Evolutionary conservation across 1,139 yeast species (phyloP).

Genomic region (Scheffersomyces segobiensis): DNA sequence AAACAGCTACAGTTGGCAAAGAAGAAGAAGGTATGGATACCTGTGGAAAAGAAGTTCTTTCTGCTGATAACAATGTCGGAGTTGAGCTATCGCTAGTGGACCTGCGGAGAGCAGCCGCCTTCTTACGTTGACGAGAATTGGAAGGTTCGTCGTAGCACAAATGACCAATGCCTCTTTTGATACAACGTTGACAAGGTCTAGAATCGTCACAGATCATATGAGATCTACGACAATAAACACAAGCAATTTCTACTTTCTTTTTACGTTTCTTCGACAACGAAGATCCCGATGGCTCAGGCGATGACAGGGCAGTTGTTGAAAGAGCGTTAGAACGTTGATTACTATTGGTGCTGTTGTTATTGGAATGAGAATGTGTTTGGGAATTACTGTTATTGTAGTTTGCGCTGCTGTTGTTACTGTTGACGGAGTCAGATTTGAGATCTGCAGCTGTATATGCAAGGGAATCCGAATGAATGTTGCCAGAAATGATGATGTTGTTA

Average conservation of each 20-base stretch:
- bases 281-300: not conserved
- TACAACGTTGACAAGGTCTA: slow-evolving; percentile 86
- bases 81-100: slow-evolving; percentile 4
- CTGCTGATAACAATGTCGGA: not conserved
- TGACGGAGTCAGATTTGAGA: not conserved
- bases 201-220: slow-evolving; percentile 92
- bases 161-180: slow-evolving; percentile 86
- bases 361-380: not conserved
- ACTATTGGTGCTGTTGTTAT: not conserved
- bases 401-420: not conserved
- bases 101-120: slow-evolving; percentile 30
- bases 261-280: slow-evolving; percentile 26
- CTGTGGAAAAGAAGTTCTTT: slow-evolving; percentile 2
- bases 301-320: not conserved
- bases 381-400: not conserved
- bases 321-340: not conserved
- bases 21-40: slow-evolving; percentile 6
- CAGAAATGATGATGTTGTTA: not conserved
- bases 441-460: not conserved
- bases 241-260: slow-evolving; percentile 69
- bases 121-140: slow-evolving; percentile 42
- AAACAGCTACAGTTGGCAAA: not conserved
- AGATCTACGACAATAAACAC: slow-evolving; percentile 89
- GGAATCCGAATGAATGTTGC: not conserved
- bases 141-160: slow-evolving; percentile 81